Base-by-base conservation (phyloP, 805 yeast species). In the Lachancea sp. region DNA sequence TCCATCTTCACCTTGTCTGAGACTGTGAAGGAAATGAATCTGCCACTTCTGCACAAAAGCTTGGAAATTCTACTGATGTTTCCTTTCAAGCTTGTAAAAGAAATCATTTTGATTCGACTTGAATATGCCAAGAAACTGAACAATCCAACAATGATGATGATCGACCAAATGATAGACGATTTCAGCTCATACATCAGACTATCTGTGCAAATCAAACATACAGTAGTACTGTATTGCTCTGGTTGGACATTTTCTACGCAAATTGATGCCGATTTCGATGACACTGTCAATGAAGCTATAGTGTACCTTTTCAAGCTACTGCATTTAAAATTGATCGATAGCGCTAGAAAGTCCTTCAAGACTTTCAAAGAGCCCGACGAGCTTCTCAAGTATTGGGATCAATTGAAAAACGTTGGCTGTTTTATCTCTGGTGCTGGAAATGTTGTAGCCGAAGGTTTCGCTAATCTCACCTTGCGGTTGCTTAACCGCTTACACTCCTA, bases 91-190 rank as follows among this genome's bases (percentile, higher is more conserved):
- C 69, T 93, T 37, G 81, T 89, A 55, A 83, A 82, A 56, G 96
- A 87, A 55, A 76, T 87, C 42, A 82, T 90, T 36, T 74, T 75
- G 30, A 76, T 85, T 35, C 74, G 97, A 52, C 69, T 91, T 37
- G 69, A 74, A 1, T 89, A 86, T 60, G 95, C 97, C 2, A 73
- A 77, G 60, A 84, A 83, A 57, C 66, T 91, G 39, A 78, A 75
- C 42, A 85, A 83, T 55, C 96, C 96, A 1, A 89, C 97, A 0
- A 78, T 90, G 80, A 85, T 88, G 89, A 86, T 88, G 82, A 86
- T 93, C 54, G 99, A 93, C 63, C 96, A 91, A 65, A 83, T 88
- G 75, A 77, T 91, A 49, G 89, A 79, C 38, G 95, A 88, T 60
- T 84, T 91, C 60, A 81, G 81, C 53, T 74, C 81, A 2, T 88